These are phyloP conservation scores for Agrocybe praecox DNA, from an alignment of 768 basidiomycete species.

Conservation along the genomic window DNA sequence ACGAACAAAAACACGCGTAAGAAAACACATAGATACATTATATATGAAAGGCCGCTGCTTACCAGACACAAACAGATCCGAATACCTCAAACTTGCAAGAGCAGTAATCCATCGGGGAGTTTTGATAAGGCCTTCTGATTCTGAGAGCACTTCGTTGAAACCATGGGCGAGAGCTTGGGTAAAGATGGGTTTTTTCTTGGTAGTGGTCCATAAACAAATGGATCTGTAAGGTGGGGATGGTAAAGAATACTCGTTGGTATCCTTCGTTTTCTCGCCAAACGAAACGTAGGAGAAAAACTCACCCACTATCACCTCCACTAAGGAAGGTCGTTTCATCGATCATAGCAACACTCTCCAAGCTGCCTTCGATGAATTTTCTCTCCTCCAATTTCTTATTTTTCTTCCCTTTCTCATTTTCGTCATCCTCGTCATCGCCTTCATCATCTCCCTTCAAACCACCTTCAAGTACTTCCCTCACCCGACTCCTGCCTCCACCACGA, in stretches of 20 bases:
- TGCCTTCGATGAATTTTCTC: constrained; percentile 81
- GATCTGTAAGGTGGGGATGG: constrained; percentile 54
- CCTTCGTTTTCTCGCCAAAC: not conserved
- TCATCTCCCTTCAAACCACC: constrained; percentile 69
- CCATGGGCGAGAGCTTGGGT: constrained; percentile 89
- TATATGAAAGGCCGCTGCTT: not conserved
- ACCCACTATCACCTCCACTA: constrained; percentile 97
- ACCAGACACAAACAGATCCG: constrained; percentile 92
- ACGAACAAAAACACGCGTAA: not conserved
- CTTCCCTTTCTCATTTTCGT: constrained; percentile 32
- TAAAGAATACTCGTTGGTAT: no score
- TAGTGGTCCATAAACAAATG: constrained; percentile 89
- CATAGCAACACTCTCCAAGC: constrained; percentile 91
- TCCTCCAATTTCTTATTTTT: constrained; percentile 34
- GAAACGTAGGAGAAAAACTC: constrained; percentile 30
- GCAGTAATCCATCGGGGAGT: constrained; percentile 93
- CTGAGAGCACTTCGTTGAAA: constrained; percentile 66
- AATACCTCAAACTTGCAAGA: constrained; percentile 80
- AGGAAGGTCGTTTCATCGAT: constrained; percentile 93
- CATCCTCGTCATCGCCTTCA: constrained; percentile 46
- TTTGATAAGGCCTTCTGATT: constrained; percentile 72
- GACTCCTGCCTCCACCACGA: constrained; percentile 89
- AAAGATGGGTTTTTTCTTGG: constrained; percentile 95
- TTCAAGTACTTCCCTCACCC: constrained; percentile 78
- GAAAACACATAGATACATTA: constrained; percentile 16